phyloP scores from a whole-genome alignment of 2,329 filamentous ascomycete genomes.

The Cladophialophora immunda region DNA sequence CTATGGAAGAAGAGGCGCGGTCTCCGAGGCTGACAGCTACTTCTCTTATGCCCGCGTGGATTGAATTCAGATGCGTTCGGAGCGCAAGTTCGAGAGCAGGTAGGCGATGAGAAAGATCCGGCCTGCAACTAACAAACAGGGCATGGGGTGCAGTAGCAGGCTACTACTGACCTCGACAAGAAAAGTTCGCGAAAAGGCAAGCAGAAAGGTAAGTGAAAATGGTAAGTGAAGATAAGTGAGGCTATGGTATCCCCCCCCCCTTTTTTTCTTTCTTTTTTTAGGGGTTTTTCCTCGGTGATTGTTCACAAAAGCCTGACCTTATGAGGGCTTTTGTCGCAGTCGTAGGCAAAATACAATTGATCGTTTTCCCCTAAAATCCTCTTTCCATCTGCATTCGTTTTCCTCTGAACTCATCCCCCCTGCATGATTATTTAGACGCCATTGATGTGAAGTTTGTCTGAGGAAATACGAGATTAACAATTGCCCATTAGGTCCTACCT shows the following conservation, averaged over 20 bases:
- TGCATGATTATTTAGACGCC: neutral
- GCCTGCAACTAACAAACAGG: neutral
- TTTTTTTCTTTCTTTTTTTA: neutral
- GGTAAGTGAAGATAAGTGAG: neutral
- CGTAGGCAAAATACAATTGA: slow-evolving; percentile 6
- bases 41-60: neutral
- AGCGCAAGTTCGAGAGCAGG: neutral
- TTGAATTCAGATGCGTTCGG: neutral
- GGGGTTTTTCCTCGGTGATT: neutral
- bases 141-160: neutral
- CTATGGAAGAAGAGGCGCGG: neutral
- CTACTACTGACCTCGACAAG: neutral
- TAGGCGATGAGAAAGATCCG: neutral
- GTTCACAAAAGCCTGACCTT: neutral
- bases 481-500: too few species aligned
- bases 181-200: neutral
- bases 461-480: too few species aligned
- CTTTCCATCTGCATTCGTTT: too few species aligned
- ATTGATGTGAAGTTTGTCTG: neutral
- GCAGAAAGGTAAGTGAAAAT: neutral
- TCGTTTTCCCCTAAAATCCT: neutral
- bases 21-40: neutral
- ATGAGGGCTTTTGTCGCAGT: slow-evolving; percentile 3
- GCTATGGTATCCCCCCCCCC: neutral
- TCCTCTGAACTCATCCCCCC: too few species aligned